Conservation (phyloP, 2,329 filamentous ascomycete genomes). For the Fusarium avenaceum region DNA sequence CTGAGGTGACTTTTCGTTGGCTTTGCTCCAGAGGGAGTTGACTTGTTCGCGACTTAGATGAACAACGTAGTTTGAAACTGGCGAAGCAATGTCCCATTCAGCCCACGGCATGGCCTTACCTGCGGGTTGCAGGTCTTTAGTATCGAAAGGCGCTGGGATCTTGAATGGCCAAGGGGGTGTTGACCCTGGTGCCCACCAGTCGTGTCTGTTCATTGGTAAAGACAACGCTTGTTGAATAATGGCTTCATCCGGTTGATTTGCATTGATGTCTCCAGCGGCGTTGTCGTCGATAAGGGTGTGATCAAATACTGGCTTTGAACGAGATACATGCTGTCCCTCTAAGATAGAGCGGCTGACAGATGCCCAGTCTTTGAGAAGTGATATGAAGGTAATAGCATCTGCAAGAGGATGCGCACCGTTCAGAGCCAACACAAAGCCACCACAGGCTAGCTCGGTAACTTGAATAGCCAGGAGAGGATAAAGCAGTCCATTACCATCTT, state of each 20-base stretch:
- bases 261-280: constrained; percentile 41
- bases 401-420: constrained; percentile 45
- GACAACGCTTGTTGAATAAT: constrained; percentile 16
- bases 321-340: rapidly evolving
- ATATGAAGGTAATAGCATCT: constrained; percentile 40
- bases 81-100: constrained; percentile 40
- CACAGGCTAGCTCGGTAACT: constrained; percentile 40
- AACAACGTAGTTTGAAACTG: constrained; percentile 44
- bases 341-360: constrained; percentile 5
- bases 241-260: constrained; percentile 3
- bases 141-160: constrained; percentile 20
- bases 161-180: constrained; percentile 32
- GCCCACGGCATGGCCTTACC: constrained; percentile 45
- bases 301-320: constrained; percentile 2
- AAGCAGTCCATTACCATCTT: background rate
- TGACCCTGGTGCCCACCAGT: constrained; percentile 42
- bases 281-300: constrained; percentile 33
- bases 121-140: background rate
- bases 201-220: constrained; percentile 44
- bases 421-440: constrained; percentile 37
- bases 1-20: background rate
- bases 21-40: constrained; percentile 12
- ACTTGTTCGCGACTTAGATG: constrained; percentile 40
- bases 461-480: constrained; percentile 41
- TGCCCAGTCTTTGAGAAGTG: constrained; percentile 46